These are phyloP conservation scores for Cordyceps cateniannulata DNA, from an alignment of 2,329 filamentous ascomycete genomes.

Conservation along the genomic window DNA sequence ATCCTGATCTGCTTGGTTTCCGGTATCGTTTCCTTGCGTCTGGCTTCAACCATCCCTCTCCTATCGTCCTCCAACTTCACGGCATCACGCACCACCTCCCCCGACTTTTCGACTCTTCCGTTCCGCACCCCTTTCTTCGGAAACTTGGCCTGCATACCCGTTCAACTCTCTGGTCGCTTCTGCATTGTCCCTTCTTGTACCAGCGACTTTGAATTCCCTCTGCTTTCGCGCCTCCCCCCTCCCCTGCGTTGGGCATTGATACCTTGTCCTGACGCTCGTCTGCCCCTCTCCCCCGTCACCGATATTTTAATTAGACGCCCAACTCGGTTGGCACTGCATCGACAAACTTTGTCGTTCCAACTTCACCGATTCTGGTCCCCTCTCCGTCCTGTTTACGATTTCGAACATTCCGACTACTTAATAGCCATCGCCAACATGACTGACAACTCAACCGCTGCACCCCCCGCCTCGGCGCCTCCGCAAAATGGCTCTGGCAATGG, in stretches of 20 bases:
- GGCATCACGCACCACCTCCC: background rate
- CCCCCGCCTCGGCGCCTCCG: constrained; percentile 53
- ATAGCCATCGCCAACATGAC: constrained; percentile 16
- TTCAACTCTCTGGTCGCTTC: background rate
- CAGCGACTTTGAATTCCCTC: background rate
- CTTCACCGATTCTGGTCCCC: background rate
- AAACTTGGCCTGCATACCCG: background rate
- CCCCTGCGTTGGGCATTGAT: constrained; percentile 7
- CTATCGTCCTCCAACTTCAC: constrained; percentile 18
- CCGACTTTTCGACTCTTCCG: constrained; percentile 1
- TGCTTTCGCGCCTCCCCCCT: constrained; percentile 6
- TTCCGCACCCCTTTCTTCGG: constrained; percentile 2
- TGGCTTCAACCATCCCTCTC: constrained; percentile 12
- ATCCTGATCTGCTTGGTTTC: constrained; percentile 12
- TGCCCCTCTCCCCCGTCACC: constrained; percentile 13
- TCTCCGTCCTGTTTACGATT: background rate
- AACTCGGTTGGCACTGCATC: background rate
- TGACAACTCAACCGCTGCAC: constrained; percentile 65
- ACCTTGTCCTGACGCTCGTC: constrained; percentile 11
- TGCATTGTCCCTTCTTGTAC: constrained; percentile 1
- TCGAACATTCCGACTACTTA: constrained; percentile 4
- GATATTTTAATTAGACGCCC: constrained; percentile 12
- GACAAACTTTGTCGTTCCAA: background rate
- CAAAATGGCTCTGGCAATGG: constrained; percentile 51
- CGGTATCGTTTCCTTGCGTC: constrained; percentile 13